These are phyloP conservation scores for Podochytrium sp. DNA, from an alignment of 192 early-diverging fungal genomes.

Conservation along the genomic window DNA sequence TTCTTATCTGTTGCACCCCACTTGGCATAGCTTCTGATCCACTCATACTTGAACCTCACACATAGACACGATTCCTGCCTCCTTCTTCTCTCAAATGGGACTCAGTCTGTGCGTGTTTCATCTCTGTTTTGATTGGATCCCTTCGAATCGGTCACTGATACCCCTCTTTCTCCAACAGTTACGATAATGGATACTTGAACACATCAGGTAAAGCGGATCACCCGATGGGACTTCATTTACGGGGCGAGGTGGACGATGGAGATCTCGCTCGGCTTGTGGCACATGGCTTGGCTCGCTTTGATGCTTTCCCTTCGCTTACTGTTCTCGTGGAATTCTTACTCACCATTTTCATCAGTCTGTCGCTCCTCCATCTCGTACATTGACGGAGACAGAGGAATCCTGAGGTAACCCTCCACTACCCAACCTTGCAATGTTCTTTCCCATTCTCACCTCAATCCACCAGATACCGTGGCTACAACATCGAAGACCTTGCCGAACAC, in stretches of 20 bases:
- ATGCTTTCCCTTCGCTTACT: too few relatives aligned
- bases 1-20: conserved; percentile 14
- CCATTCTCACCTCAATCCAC: neutral
- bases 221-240: too few relatives aligned
- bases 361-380: conserved; percentile 67
- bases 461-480: conserved; percentile 61
- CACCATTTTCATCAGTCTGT: conserved; percentile 49
- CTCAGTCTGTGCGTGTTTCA: conserved; percentile 28
- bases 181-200: conserved; percentile 4
- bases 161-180: neutral
- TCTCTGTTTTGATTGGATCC: neutral
- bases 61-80: conserved; percentile 26
- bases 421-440: too few relatives aligned
- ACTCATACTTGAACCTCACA: neutral
- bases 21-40: conserved; percentile 16
- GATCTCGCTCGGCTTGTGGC: neutral
- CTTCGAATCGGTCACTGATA: neutral
- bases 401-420: too few relatives aligned
- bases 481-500: conserved; percentile 69
- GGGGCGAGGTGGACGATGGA: neutral
- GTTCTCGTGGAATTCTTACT: too few relatives aligned
- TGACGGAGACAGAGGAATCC: conserved; percentile 70
- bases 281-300: conserved; percentile 11
- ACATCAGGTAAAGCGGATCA: conserved; percentile 7
- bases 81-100: conserved; percentile 30